Conservation (phyloP, 192 early-diverging fungal species). For the Backusella circina region DNA sequence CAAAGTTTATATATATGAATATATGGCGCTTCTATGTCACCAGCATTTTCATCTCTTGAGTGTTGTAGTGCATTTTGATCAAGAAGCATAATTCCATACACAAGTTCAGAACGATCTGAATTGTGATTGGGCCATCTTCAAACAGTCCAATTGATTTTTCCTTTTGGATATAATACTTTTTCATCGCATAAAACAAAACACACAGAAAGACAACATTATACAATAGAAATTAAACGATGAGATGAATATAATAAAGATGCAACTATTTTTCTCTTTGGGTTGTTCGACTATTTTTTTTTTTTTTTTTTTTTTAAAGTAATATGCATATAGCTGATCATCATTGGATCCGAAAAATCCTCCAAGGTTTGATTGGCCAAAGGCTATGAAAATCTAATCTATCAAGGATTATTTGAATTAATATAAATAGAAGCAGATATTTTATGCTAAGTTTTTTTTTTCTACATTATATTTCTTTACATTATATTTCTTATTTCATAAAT, state of each 20-base stretch:
- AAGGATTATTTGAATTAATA: not conserved
- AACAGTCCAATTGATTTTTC: not conserved
- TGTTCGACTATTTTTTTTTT: not conserved
- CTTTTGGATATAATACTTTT: not conserved
- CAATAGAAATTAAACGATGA: not conserved
- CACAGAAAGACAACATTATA: not conserved
- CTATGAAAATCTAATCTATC: not conserved
- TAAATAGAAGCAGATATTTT: not conserved
- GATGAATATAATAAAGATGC: not conserved
- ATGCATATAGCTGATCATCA: not conserved
- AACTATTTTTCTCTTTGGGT: not conserved
- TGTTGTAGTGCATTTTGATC: not conserved
- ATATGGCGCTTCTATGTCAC: not conserved
- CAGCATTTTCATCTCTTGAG: not conserved
- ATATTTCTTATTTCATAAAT: slow-evolving; percentile 12
- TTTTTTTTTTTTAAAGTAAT: not conserved
- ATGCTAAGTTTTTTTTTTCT: not conserved
- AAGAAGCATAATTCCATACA: not conserved
- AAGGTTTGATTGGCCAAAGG: not conserved
- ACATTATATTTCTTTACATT: not conserved
- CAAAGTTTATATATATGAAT: not conserved
- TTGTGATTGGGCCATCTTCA: not conserved
- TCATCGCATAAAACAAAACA: not conserved
- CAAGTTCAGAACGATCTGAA: not conserved
- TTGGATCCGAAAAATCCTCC: not conserved